phyloP scores from a whole-genome alignment of 2,329 filamentous ascomycete genomes.

The Penicillium corylophilum region DNA sequence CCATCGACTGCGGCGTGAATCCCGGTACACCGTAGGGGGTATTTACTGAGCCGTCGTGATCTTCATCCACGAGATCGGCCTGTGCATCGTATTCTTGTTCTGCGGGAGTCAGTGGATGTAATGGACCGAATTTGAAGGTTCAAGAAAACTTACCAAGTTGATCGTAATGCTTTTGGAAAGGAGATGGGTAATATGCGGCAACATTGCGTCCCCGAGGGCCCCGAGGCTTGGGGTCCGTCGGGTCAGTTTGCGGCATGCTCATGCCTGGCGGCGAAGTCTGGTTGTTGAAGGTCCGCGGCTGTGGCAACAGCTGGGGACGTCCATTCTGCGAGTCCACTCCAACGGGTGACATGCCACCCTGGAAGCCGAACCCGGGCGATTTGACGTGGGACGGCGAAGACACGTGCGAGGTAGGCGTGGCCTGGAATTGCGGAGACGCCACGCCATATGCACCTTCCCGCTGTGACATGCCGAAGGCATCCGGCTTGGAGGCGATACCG shows the following conservation, averaged over 20 bases:
- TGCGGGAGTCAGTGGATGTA: conserved; percentile 47
- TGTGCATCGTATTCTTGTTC: conserved; percentile 97
- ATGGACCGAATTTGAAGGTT: conserved; percentile 39
- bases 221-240: conserved; percentile 35
- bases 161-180: conserved; percentile 91
- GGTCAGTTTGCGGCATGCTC: conserved; percentile 39
- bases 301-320: conserved; percentile 48
- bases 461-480: conserved; percentile 51
- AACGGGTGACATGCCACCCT: conserved; percentile 62
- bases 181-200: conserved; percentile 72
- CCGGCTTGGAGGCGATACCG: conserved; percentile 71
- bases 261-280: conserved; percentile 35
- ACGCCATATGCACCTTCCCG: conserved; percentile 39
- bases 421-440: conserved; percentile 71
- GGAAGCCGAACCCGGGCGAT: conserved; percentile 61
- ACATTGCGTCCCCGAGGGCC: conserved; percentile 35
- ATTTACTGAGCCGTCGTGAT: conserved; percentile 67
- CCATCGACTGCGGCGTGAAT: conserved; percentile 45
- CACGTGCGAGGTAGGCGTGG: conserved; percentile 77
- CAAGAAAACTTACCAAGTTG: conserved; percentile 78
- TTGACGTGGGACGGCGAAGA: conserved; percentile 64
- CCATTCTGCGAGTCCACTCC: conserved; percentile 56
- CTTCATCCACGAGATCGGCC: conserved; percentile 84
- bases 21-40: conserved; percentile 62
- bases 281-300: conserved; percentile 33